Base-by-base conservation (phyloP, 768 basidiomycete species). In the Xerocomellus dryophilus region DNA sequence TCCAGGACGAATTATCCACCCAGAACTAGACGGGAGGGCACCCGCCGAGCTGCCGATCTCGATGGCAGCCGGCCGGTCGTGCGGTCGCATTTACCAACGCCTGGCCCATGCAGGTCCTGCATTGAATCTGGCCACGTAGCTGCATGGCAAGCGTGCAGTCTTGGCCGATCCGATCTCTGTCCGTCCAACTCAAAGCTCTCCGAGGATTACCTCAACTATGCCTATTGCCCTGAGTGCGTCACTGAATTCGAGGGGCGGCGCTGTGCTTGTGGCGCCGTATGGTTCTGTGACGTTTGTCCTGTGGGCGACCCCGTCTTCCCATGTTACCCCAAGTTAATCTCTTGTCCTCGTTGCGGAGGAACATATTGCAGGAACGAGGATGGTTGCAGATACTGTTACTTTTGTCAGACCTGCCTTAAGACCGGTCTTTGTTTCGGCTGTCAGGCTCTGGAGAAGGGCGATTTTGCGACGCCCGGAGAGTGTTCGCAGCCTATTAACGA, bases 141-240 rank as follows among this genome's bases (percentile, higher is more conserved):
- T 20, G 25, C 18, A 38, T 55, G 48, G 54, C 29, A 20, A 27
- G 3, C 3, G 2, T 50, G 48, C 20, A 4, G 7, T 12, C 20
- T 1, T 12, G 0, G 2, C n/a, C n/a, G 9, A 14, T 12, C 11
- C 18, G 5, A 1, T 4, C 2, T 5, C 9, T 25, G 34, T n/a
- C 21, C n/a, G 10, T 38, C n/a, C 38, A 7, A 15, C 18, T 8
- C 38, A 10, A 6, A 18, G 4, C 4, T 38, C 38, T 10, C 9
- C 38, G 9, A 38, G n/a, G 1, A 15, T 35, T 0, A 6, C 38
- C n/a, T 38, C n/a, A 7, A 47, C 36, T 7, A 11, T 8, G 40
- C 43, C 8, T 40, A 14, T 43, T 54, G 41, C 35, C 27, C 53
- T 1, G 53, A 54, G 2, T 54, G 53, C 25, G 2, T 54, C 21